Evolutionary conservation across 306 rosid genomes (phyloP).

Genomic region (Alnus rubra): DNA sequence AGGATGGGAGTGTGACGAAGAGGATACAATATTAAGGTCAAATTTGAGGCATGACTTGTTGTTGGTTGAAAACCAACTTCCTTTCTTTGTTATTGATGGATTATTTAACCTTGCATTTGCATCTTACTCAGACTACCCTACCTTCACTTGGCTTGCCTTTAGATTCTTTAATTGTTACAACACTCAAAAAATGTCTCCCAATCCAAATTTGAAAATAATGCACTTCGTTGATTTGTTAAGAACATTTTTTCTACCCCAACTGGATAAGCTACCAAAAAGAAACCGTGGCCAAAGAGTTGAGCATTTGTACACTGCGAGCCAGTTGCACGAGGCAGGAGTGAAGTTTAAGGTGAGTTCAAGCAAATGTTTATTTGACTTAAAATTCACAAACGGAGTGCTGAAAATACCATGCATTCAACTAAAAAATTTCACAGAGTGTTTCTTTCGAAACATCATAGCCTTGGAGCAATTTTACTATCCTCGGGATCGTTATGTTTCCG

Average conservation of each 20-base stretch:
- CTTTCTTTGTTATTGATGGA: conserved; percentile 12
- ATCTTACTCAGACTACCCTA: neutral
- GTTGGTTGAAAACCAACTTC: conserved; percentile 22
- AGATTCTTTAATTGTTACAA: rapidly evolving
- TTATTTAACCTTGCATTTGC: neutral
- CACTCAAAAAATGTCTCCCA: too few species aligned
- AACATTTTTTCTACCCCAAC: neutral
- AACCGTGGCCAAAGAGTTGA: neutral
- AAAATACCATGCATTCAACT: neutral
- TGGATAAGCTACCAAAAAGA: neutral
- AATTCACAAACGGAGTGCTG: neutral
- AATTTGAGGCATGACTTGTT: neutral
- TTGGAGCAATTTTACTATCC: neutral
- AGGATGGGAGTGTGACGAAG: too few species aligned
- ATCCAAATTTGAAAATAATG: neutral
- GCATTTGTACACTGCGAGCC: neutral
- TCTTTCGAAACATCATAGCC: neutral
- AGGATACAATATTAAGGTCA: too few species aligned
- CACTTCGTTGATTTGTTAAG: neutral
- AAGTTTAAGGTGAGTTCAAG: neutral
- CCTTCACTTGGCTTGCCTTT: neutral
- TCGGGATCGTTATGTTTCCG: neutral
- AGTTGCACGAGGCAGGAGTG: neutral
- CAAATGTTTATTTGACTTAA: neutral
- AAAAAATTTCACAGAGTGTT: neutral